Base-by-base conservation (phyloP, 1,284 basidiomycete genomes). In the Tilletia indica region DNA sequence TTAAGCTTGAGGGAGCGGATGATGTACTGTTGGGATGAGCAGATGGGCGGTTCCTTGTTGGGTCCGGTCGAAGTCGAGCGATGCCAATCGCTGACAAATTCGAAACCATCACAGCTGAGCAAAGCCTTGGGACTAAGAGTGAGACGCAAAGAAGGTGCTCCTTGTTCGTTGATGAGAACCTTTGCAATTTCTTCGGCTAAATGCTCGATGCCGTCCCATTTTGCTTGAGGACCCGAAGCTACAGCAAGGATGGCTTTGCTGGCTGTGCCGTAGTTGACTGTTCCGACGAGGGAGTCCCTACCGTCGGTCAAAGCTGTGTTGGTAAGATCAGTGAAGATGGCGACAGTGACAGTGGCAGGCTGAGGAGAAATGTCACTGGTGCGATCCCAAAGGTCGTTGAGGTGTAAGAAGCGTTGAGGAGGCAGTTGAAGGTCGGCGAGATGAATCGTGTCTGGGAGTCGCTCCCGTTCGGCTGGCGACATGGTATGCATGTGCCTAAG, bases 1-100 rank as follows among this genome's bases (percentile, higher is more conserved):
- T 87, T 86, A 64, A 89, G 87, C 38, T 86, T 85, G 5, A 93
- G 83, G 73, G 88, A 87, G 21, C 86, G 85, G 6, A 92, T 83
- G 67, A 85, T 81, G 75, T 64, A 64, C 16, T 64, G 61, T 12
- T 64, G 61, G 5, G 34, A 3, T 21, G 34, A 12, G 56, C 56
- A 58, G 16, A 58, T 25, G 56, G 12, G 25, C 21, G 5, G 25
- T 4, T 58, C 21, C 21, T 21, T 31, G 21, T 34, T 25, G 56
- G 16, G 12, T 21, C 12, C 21, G 12, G 56, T 31, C 4, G 56
- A n/a, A 5, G 6, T 58, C 6, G 11, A 31, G 56, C 56, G 56
- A 58, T 39, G 34, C 61, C 61, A 64, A 9, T 64, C 34, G 31
- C 31, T 36, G 14, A 39, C 61, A 21, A 36, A 64, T 6, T 64